Conservation (phyloP, 331 rosid species). For the Phaseolus coccineus region DNA sequence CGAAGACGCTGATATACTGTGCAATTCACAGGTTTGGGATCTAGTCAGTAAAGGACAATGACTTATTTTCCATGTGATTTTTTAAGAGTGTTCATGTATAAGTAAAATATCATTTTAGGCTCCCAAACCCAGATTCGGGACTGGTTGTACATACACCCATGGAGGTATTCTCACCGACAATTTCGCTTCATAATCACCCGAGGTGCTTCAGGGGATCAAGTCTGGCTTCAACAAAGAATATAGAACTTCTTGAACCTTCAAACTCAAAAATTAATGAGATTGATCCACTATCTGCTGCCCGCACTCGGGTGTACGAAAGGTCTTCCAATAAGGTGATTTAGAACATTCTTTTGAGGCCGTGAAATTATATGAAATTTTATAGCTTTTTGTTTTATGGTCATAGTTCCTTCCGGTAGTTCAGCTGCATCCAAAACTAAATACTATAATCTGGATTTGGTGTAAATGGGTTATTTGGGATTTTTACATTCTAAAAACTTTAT, state of each 20-base stretch:
- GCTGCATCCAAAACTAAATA: slow-evolving; percentile 13
- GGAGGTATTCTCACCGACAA: slow-evolving; percentile 73
- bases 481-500: no score
- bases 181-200: slow-evolving; percentile 67
- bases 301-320: slow-evolving; percentile 68
- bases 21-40: slow-evolving; percentile 79
- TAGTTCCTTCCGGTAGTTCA: neutral
- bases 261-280: slow-evolving; percentile 59
- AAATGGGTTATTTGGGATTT: neutral
- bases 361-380: slow-evolving; percentile 24
- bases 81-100: neutral
- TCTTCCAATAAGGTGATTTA: slow-evolving; percentile 62
- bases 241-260: slow-evolving; percentile 61
- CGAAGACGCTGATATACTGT: slow-evolving; percentile 76
- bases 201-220: slow-evolving; percentile 78
- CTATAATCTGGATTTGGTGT: slow-evolving; percentile 2
- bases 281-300: slow-evolving; percentile 79
- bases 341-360: slow-evolving; percentile 1
- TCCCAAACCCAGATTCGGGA: slow-evolving; percentile 81
- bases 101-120: slow-evolving; percentile 51
- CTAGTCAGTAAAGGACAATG: slow-evolving; percentile 11
- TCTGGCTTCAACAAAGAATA: slow-evolving; percentile 61
- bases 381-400: neutral
- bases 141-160: slow-evolving; percentile 69
- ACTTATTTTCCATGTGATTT: slow-evolving; percentile 25